Base-by-base conservation (phyloP, 2,329 filamentous ascomycete species). In the Akanthomyces lecanii region DNA sequence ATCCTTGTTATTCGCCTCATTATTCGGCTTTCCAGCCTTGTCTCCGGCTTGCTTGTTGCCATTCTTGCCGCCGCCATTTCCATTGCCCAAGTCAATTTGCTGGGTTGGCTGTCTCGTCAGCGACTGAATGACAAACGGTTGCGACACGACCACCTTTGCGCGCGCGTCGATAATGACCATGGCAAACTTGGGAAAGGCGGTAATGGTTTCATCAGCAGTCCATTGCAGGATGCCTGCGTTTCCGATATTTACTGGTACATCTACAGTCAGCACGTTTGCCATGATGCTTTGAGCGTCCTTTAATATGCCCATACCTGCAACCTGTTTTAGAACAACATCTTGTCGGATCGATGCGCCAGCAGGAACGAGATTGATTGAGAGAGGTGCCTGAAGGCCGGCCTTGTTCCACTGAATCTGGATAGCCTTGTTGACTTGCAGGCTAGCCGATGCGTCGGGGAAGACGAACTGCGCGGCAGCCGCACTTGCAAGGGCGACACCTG, bases 91-190 rank as follows among this genome's bases (percentile, higher is more conserved):
- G 53, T 58, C 47, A 57, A 50, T 52, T 8, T 52, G 58, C 38
- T 30, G 61, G 25, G 55, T 57, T 23, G 54, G 60, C 47, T 52
- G 61, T 14, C 16, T 44, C 33, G 45, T 63, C 53, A 58, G 21
- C 12, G 45, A 57, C 47, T 33, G 62, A 23, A 67, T 67, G 25
- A 40, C 48, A 51, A 67, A 67, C 1, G 63, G 23, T 36, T 67
- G 64, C 7, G 66, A 67, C 2, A 66, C 61, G 21, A 66, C 60
- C 4, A 63, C 56, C 21, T 36, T 50, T 38, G 55, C 42, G 23
- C 57, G 61, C 6, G 67, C 45, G 21, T 70, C 68, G 61, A 67
- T 50, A 48, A 71, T 67, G 23, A 69, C 52, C 65, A 70, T 66
- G 61, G 64, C 57, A 54, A 69, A 69, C 45, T 61, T 65, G 3